Conservation (phyloP, 1,284 basidiomycete species). For the Amylostereum chailletii region DNA sequence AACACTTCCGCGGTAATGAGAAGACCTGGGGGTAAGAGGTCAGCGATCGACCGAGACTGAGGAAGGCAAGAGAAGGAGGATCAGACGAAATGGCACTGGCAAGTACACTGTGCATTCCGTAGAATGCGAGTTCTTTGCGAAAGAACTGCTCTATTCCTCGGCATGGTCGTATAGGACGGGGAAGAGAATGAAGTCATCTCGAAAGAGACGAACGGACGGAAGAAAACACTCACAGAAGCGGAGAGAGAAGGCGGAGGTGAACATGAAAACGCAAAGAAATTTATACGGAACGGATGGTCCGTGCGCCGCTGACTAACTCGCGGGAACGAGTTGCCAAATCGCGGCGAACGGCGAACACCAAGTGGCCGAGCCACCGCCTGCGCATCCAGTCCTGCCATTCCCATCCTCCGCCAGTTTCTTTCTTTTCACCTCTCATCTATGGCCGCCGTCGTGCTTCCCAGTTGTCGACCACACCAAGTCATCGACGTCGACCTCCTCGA, state of each 20-base stretch:
- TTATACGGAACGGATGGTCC: slow-evolving; percentile 8
- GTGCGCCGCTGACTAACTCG: slow-evolving; percentile 9
- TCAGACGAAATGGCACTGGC: slow-evolving; percentile 81
- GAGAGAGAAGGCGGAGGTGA: neutral
- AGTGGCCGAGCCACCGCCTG: neutral
- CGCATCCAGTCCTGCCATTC: neutral
- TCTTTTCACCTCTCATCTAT: neutral
- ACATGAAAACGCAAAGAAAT: neutral
- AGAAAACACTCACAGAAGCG: neutral
- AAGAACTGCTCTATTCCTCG: slow-evolving; percentile 67
- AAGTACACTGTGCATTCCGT: slow-evolving; percentile 62
- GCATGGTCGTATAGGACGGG: slow-evolving; percentile 76
- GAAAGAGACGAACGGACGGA: slow-evolving; percentile 10
- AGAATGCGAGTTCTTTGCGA: slow-evolving; percentile 62
- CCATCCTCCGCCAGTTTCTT: neutral
- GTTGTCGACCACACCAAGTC: slow-evolving; percentile 19
- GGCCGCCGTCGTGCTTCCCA: neutral
- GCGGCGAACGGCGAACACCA: too few relatives aligned
- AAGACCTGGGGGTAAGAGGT: slow-evolving; percentile 2
- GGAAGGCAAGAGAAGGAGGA: slow-evolving; percentile 15
- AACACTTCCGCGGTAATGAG: slow-evolving; percentile 5
- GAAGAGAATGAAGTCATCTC: slow-evolving; percentile 78
- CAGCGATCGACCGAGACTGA: slow-evolving; percentile 7
- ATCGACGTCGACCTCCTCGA: slow-evolving; percentile 32
- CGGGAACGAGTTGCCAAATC: neutral